Base-by-base conservation (phyloP, 2,329 filamentous ascomycete genomes). In the Cephalotrichum gorgonifer region DNA sequence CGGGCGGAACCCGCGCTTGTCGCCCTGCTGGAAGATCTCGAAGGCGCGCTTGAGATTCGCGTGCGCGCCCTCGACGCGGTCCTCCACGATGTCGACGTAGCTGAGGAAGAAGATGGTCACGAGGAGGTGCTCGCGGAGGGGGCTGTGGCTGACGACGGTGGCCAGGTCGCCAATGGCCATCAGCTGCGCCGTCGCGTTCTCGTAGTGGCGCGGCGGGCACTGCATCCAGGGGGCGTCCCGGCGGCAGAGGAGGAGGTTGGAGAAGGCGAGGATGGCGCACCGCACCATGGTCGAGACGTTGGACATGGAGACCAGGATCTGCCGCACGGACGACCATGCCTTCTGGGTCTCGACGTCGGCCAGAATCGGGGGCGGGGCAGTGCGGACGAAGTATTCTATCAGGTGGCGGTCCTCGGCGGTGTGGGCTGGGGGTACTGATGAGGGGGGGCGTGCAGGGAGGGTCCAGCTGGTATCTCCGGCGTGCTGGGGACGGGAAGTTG, bases 21-120 rank as follows among this genome's bases (percentile, higher is more conserved):
- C 61, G 22, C 64, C 65, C n/a, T 58, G 60, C 49, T 69, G 68
- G 49, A 76, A 72, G 4, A 76, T 50, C 3, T 55, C 52, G 50
- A 76, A 75, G 1, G 74, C 74, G 12, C 70, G 65, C 51, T 74
- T 68, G 7, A 79, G 59, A 39, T 76, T 71, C 2, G 64, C 60
- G 53, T 76, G 72, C 1, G 74, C 73, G n/a, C 67, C 62, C 22
- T 65, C 61, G 5, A 69, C 64, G n/a, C 63, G 59, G 9, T 61
- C 64, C 49, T 70, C 66, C 4, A 74, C 57, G 11, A 74, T 67
- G 52, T 77, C 73, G 22, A 74, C 71, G 51, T 78, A 78, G 44
- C 72, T 74, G 3, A 78, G 63, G 50, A 78, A 71, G 59, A 78
- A 78, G 8, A 76, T 56, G 0, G 73, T 66, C 2, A 72, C 73